Conservation (phyloP, 1,284 basidiomycete genomes). For the Agroathelia rolfsii region DNA sequence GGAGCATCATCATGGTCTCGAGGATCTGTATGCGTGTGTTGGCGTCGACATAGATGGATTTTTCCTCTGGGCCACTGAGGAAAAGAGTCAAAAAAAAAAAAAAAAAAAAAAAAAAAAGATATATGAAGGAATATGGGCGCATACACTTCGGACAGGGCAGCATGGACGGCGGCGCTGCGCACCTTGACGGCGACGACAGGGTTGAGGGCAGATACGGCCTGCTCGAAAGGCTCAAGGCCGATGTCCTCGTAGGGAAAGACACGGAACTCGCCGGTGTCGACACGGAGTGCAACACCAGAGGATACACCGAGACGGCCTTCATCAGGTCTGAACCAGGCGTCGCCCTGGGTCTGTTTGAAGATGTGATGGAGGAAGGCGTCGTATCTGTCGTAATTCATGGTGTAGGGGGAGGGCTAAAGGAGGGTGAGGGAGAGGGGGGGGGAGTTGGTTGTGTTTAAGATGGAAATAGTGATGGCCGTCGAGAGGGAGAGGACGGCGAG, state of each 20-base stretch:
- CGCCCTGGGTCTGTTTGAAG: constrained; percentile 48
- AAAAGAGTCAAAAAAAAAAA: constrained; percentile 4
- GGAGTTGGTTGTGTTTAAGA: too few relatives aligned
- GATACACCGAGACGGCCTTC: constrained; percentile 33
- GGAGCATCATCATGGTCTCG: constrained; percentile 59
- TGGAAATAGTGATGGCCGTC: too few relatives aligned
- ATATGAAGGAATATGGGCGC: constrained; percentile 23
- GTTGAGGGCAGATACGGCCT: constrained; percentile 64
- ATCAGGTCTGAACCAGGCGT: constrained; percentile 48
- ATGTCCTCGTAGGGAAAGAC: constrained; percentile 68
- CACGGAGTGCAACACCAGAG: constrained; percentile 57
- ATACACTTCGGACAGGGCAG: constrained; percentile 64
- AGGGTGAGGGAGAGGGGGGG: too few relatives aligned
- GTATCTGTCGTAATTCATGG: constrained; percentile 45
- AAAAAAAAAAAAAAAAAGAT: constrained; percentile 6
- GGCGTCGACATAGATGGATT: constrained; percentile 54
- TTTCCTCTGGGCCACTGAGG: constrained; percentile 36
- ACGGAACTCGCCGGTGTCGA: constrained; percentile 51
- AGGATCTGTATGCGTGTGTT: constrained; percentile 67
- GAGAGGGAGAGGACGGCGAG: too few relatives aligned
- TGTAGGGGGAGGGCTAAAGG: too few relatives aligned
- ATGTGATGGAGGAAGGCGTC: constrained; percentile 35
- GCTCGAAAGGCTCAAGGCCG: constrained; percentile 59
- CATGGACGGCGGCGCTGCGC: constrained; percentile 69
- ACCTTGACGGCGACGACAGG: constrained; percentile 77